Base-by-base conservation (phyloP, 1,284 basidiomycete species). In the Microstroma glucosiphilum region DNA sequence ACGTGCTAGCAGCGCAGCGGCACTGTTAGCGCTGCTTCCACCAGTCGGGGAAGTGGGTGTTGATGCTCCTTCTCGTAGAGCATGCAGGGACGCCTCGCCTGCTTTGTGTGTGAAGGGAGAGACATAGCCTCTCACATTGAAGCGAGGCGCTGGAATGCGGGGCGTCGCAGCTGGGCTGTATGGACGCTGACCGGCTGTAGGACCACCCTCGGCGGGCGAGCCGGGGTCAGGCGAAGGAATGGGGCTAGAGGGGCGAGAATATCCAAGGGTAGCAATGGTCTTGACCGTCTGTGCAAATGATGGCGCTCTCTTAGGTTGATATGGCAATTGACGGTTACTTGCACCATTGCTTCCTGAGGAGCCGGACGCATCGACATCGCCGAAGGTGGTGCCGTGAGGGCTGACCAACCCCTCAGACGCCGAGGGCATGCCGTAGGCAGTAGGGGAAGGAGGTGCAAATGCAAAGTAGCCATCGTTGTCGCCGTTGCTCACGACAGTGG, bases 401-500 rank as follows among this genome's bases (percentile, higher is more conserved):
- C 40, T 59, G 51, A 54, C 51, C 21, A 54, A 21, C 21, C 51
- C 25, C 21, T 59, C 46, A 46, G 46, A 54, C 17, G 58, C 23
- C 25, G 51, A 54, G 21, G 26, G 13, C 21, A 63, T 62, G 30
- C 68, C 63, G 25, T 60, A 79, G 75, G 57, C 80, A 76, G n/a
- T 80, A 75, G 40, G 57, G 9, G 30, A 37, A 37, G 30, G 30
- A 0, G 75, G 68, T 0, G 82, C 80, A 1, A 81, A 78, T 11
- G 83, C 80, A 1, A 86, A 85, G 17, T 85, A 74, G 25, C 73
- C 66, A 21, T 54, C 51, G 25, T 78, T 69, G 17, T 68, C 60
- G 19, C 61, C 70, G 40, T 62, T 67, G 19, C 73, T 63, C 3
- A 54, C 51, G 17, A 21, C 26, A 25, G 75, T 72, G 61, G 75